A percentile compares a stretch with the other conserved stretches of the same genome.
phyloP scores from a whole-genome alignment of 768 basidiomycete genomes.

The Coprinopsis marcescibilis region DNA sequence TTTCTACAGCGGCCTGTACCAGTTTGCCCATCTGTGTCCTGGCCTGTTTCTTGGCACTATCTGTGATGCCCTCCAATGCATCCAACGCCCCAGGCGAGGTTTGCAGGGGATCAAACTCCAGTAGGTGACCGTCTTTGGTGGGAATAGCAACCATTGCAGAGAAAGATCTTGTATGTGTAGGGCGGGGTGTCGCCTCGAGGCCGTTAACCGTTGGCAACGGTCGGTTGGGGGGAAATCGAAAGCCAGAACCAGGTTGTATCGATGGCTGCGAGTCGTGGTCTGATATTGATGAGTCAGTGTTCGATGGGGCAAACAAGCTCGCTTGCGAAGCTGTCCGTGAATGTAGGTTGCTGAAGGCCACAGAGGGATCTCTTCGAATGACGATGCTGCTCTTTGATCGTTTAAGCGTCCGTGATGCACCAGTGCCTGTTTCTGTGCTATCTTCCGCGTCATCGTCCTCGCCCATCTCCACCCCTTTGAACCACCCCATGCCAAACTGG shows the following conservation, averaged over 20 bases:
- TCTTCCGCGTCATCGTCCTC: slow-evolving; percentile 26
- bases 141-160: slow-evolving; percentile 72
- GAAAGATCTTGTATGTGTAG: slow-evolving; percentile 30
- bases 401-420: slow-evolving; percentile 28
- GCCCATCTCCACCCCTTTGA: slow-evolving; percentile 36
- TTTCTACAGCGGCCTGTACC: slow-evolving; percentile 66
- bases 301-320: slow-evolving; percentile 36
- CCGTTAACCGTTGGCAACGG: slow-evolving; percentile 19
- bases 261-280: slow-evolving; percentile 35
- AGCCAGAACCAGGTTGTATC: slow-evolving; percentile 18
- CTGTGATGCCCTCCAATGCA: slow-evolving; percentile 70
- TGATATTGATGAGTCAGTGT: slow-evolving; percentile 29
- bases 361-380: slow-evolving; percentile 54
- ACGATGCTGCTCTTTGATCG: slow-evolving; percentile 54
- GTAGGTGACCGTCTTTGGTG: slow-evolving; percentile 72
- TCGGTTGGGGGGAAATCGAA: slow-evolving; percentile 24
- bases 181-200: slow-evolving; percentile 31
- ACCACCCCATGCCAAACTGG: slow-evolving; percentile 58
- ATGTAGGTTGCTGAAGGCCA: slow-evolving; percentile 30
- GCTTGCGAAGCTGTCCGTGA: slow-evolving; percentile 50
- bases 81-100: slow-evolving; percentile 70
- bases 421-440: slow-evolving; percentile 18
- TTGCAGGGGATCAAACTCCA: slow-evolving; percentile 79
- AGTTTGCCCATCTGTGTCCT: slow-evolving; percentile 69
- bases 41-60: slow-evolving; percentile 80